phyloP scores from a whole-genome alignment of 306 rosid species.

The Corylus heterophylla region DNA sequence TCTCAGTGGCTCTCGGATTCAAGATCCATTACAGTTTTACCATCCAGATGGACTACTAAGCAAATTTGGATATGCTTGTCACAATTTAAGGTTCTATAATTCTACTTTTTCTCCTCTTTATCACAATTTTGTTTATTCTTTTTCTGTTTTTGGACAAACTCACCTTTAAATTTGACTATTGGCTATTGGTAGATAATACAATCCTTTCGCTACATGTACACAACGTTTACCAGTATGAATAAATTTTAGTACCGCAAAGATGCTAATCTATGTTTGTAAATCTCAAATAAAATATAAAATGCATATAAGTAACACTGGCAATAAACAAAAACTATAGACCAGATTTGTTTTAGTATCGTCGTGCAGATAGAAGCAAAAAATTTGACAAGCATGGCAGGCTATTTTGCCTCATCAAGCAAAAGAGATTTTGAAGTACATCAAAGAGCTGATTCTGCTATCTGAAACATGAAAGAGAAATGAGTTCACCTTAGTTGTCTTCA shows the following conservation, averaged over 20 bases:
- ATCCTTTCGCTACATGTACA: not conserved
- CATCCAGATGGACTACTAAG: not conserved
- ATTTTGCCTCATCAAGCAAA: not conserved
- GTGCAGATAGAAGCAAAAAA: not conserved
- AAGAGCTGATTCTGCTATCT: not conserved
- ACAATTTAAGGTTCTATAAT: not conserved
- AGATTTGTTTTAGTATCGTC: not conserved
- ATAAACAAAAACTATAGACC: not conserved
- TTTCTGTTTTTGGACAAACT: not conserved
- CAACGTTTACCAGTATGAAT: not conserved
- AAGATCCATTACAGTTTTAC: not conserved
- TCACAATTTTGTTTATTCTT: not conserved
- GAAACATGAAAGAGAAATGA: constrained; percentile 6
- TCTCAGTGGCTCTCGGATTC: not conserved
- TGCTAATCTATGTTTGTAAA: not conserved
- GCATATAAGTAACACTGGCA: not conserved
- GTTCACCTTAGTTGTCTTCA: constrained; percentile 83
- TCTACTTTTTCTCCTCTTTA: not conserved
- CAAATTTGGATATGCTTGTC: not conserved
- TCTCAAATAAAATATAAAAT: not conserved
- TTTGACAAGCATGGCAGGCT: not conserved
- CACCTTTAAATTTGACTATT: not conserved
- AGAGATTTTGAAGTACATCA: not conserved
- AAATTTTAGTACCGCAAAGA: not conserved
- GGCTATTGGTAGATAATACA: not conserved